These are phyloP conservation scores for Elsinoe necatrix DNA, from an alignment of 2,329 filamentous ascomycete species.

Conservation along the genomic window DNA sequence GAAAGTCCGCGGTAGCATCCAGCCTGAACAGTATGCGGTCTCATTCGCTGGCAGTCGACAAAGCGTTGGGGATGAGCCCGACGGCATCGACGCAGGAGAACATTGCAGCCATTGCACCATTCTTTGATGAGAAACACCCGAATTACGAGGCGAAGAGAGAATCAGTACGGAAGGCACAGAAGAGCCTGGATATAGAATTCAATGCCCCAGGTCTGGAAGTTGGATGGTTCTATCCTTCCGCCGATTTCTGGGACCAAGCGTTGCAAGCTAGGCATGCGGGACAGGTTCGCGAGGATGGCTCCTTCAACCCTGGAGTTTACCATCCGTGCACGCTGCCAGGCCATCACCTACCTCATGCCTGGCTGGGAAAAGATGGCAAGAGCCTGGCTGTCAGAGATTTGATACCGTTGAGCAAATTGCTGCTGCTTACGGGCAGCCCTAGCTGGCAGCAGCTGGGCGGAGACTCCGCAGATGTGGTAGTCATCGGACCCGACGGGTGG, in stretches of 20 bases:
- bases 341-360: constrained; percentile 29
- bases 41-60: constrained; percentile 28
- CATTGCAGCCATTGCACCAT: constrained; percentile 21
- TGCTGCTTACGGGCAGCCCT: constrained; percentile 18
- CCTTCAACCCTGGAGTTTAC: constrained; percentile 1
- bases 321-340: constrained; percentile 26
- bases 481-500: constrained; percentile 7
- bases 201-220: constrained; percentile 29
- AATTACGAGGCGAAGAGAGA: constrained; percentile 20
- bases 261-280: constrained; percentile 15
- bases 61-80: constrained; percentile 26
- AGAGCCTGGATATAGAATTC: constrained; percentile 29
- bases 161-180: constrained; percentile 23
- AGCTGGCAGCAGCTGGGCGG: not conserved
- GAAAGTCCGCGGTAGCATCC: constrained; percentile 24
- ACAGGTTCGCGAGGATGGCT: constrained; percentile 9
- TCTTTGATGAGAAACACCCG: constrained; percentile 23
- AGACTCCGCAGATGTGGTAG: not conserved
- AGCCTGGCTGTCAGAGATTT: constrained; percentile 24
- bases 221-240: constrained; percentile 31
- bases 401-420: constrained; percentile 19
- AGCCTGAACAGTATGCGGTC: constrained; percentile 27
- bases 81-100: constrained; percentile 23
- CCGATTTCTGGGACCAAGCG: constrained; percentile 23
- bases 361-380: constrained; percentile 20